These are phyloP conservation scores for Bryum argenteum DNA, from an alignment of 225 moss, liverwort and hornwort genomes.

Conservation along the genomic window DNA sequence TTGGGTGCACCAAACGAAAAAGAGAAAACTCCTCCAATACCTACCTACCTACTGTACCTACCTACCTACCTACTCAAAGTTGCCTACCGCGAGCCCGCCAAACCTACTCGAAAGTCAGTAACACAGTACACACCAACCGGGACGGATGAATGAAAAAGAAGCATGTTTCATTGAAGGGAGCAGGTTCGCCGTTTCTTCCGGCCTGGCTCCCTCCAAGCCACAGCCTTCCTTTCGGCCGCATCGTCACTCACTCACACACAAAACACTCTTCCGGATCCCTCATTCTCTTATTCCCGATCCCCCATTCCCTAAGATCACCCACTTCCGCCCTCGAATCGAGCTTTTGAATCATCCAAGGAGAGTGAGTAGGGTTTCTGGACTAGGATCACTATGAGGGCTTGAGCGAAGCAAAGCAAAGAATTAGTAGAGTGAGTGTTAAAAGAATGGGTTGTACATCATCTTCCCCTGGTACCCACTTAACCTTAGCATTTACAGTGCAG, in stretches of 20 bases:
- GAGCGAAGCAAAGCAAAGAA: neutral
- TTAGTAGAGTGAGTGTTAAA: constrained; percentile 8
- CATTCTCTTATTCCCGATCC: neutral
- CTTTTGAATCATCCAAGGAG: too few species aligned
- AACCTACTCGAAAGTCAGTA: neutral
- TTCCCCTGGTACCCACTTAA: constrained; percentile 25
- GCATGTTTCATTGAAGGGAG: constrained; percentile 34
- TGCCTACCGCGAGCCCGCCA: neutral
- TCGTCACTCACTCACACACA: neutral
- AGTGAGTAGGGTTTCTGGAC: neutral
- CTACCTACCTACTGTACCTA: neutral
- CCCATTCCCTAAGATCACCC: too few species aligned
- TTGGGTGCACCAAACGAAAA: too few species aligned
- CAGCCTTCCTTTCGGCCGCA: too few species aligned
- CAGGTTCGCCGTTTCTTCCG: constrained; percentile 9
- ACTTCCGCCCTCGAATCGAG: too few species aligned
- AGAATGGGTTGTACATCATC: constrained; percentile 40
- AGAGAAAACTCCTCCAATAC: too few species aligned
- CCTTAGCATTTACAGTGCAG: neutral
- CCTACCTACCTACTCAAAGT: neutral
- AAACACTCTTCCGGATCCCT: neutral
- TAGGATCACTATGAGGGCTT: neutral
- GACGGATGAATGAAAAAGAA: neutral
- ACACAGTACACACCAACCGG: neutral
- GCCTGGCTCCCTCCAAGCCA: neutral